phyloP scores from a whole-genome alignment of 2,329 filamentous ascomycete genomes.

The Aspergillus tubingensis region DNA sequence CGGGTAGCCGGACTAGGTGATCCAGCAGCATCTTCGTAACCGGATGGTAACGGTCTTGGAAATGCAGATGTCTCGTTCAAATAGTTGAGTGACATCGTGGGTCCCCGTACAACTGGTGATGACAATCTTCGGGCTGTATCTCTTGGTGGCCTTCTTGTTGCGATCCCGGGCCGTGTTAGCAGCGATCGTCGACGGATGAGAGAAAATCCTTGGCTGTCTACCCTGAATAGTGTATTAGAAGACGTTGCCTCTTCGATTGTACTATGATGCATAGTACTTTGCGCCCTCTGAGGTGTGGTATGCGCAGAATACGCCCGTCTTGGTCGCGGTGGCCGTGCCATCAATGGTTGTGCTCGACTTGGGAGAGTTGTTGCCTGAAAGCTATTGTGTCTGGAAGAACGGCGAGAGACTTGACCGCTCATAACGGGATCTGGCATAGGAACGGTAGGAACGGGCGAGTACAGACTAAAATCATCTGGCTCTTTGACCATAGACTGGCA shows the following conservation, averaged over 20 bases:
- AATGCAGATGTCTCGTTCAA: conserved; percentile 3
- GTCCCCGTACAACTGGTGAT: conserved; percentile 29
- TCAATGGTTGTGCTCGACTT: conserved; percentile 17
- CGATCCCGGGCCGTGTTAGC: conserved; percentile 37
- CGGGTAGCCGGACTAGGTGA: conserved; percentile 14
- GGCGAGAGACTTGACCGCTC: conserved; percentile 22
- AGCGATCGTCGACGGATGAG: conserved; percentile 42
- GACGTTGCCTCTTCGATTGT: conserved; percentile 30
- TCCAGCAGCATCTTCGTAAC: conserved; percentile 16
- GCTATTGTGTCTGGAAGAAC: conserved; percentile 20
- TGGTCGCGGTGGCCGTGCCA: conserved; percentile 25
- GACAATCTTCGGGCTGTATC: conserved; percentile 23
- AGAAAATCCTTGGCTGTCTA: conserved; percentile 37
- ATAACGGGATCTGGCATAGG: conserved; percentile 15
- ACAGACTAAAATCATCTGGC: conserved; percentile 10
- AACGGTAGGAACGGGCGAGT: conserved; percentile 9
- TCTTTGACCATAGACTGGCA: conserved; percentile 12
- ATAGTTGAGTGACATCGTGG: conserved; percentile 15
- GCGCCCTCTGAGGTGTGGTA: conserved; percentile 27
- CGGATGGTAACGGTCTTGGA: conserved; percentile 24
- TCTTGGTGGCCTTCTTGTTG: conserved; percentile 37
- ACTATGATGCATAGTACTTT: conserved; percentile 27
- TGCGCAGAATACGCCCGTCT: conserved; percentile 35
- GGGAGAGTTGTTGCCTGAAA: conserved; percentile 25
- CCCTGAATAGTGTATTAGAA: conserved; percentile 37